phyloP scores from a whole-genome alignment of 106 monocot genomes.

The Gastrodia elata region DNA sequence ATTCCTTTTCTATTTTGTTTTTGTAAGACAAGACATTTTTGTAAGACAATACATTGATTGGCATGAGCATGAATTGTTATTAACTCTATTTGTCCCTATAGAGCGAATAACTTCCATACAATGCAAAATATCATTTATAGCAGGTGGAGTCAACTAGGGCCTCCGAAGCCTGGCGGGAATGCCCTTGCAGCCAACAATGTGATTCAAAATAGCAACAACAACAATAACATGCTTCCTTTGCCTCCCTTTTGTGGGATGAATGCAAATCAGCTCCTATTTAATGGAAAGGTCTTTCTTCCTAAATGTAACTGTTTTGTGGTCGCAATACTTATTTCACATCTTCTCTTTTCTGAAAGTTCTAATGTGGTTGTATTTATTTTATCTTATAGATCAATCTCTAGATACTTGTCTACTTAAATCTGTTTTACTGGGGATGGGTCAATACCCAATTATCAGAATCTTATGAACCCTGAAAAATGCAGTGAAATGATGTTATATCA shows the following conservation, averaged over 20 bases:
- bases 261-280: not conserved
- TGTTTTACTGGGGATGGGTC: not conserved
- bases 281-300: constrained; percentile 2
- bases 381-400: constrained; percentile 8
- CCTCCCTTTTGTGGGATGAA: not conserved
- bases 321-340: not conserved
- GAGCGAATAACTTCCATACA: no score
- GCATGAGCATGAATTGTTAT: no score
- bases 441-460: constrained; percentile 4
- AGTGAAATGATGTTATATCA: not conserved
- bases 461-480: constrained; percentile 4
- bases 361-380: not conserved
- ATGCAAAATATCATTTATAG: no score
- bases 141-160: no score
- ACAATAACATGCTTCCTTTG: not conserved
- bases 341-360: constrained; percentile 2
- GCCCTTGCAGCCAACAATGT: no score
- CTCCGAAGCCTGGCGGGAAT: no score
- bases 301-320: constrained; percentile 7
- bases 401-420: constrained; percentile 8
- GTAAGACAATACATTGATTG: no score
- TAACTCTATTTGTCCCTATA: no score
- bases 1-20: no score
- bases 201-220: no score
- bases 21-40: no score